Evolutionary conservation across 257 asterid species (phyloP).

Genomic region (Pogostemon cablin): DNA sequence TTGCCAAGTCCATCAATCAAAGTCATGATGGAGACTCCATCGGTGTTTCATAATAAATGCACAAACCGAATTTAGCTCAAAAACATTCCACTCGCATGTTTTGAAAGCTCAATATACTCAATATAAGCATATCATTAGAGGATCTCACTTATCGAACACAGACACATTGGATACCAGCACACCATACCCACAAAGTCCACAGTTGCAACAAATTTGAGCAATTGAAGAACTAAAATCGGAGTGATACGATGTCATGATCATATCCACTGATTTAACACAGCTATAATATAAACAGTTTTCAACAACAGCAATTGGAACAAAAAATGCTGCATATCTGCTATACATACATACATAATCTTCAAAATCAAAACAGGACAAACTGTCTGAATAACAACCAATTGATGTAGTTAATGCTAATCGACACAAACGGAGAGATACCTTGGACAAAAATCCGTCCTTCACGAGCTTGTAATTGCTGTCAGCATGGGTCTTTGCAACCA

Average conservation of each 20-base stretch:
- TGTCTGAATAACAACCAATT: neutral
- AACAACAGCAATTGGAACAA: neutral
- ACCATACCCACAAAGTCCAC: neutral
- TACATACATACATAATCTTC: neutral
- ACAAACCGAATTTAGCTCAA: slow-evolving; percentile 5
- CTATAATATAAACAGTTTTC: neutral
- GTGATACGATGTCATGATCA: neutral
- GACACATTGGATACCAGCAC: neutral
- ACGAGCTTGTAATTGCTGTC: slow-evolving; percentile 95
- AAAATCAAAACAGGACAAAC: slow-evolving; percentile 5
- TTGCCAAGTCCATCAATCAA: neutral
- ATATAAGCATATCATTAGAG: neutral
- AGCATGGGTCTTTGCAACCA: slow-evolving; percentile 79
- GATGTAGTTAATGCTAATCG: neutral
- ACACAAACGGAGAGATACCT: slow-evolving; percentile 51
- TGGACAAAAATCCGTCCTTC: slow-evolving; percentile 76
- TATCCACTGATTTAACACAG: neutral
- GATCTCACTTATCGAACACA: slow-evolving; percentile 19
- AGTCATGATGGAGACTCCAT: neutral
- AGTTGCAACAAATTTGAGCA: neutral
- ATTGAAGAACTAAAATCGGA: neutral
- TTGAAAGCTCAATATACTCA: neutral
- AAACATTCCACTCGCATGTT: neutral
- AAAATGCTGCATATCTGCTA: neutral
- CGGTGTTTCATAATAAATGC: neutral